Conservation (phyloP, 2,329 filamentous ascomycete genomes). For the Fusarium sp. region DNA sequence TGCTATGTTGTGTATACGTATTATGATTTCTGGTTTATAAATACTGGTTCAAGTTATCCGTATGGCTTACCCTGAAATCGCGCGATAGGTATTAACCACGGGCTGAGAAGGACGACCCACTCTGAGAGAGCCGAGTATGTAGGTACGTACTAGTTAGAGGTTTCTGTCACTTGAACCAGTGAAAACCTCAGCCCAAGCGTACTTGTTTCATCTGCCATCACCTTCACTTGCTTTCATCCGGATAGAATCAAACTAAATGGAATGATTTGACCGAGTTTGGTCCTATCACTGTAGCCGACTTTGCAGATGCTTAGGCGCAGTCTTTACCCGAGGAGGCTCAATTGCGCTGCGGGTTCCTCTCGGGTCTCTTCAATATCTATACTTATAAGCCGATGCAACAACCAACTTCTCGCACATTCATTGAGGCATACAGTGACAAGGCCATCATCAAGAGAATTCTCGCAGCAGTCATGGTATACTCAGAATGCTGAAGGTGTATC, state of each 20-base stretch:
- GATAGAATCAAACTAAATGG: neutral
- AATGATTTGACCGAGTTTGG: neutral
- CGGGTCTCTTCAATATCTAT: slow-evolving; percentile 4
- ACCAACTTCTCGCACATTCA: neutral
- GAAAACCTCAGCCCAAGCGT: slow-evolving; percentile 11
- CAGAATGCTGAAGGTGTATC: slow-evolving; percentile 10
- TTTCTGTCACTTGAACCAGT: slow-evolving; percentile 8
- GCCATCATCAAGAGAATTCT: slow-evolving; percentile 14
- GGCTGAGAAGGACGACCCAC: no score
- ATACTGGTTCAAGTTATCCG: no score
- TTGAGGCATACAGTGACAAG: neutral
- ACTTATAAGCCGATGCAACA: neutral
- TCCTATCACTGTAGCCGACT: neutral
- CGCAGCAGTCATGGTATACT: slow-evolving; percentile 22
- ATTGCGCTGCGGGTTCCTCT: slow-evolving; percentile 21
- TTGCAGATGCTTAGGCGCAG: slow-evolving; percentile 47
- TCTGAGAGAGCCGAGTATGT: no score
- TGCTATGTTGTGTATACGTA: no score
- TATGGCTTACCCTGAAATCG: no score
- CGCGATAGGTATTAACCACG: no score
- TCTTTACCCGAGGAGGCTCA: slow-evolving; percentile 39
- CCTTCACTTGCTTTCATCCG: neutral
- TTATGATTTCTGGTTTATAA: no score
- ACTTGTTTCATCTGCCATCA: neutral
- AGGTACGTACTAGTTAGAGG: no score